Base-by-base conservation (phyloP, 2,329 filamentous ascomycete genomes). In the Neofusicoccum ribis region DNA sequence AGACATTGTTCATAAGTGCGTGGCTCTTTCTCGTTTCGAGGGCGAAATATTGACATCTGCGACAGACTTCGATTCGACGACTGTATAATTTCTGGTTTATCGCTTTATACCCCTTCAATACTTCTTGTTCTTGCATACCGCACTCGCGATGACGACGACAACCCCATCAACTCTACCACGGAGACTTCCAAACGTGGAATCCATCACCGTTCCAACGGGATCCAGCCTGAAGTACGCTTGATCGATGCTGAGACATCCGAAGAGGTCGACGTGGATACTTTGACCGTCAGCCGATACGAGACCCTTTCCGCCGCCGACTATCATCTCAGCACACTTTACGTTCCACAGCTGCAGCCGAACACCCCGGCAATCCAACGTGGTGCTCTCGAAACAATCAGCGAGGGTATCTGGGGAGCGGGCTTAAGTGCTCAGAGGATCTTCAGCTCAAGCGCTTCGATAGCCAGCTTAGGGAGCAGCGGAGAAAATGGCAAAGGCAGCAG, bases 1-100 rank as follows among this genome's bases (percentile, higher is more conserved):
- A 58, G 92, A 97, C 75, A 94, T 98, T 75, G 88, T 92, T 68
- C 96, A 96, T 79, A 93, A 94, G 91, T 96, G 77, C 85, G 91
- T 85, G 37, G 15, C 20, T 5, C 12, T 47, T 5, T 59, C 5
- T 34, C 37, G 15, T 20, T 41, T 20, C 12, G 11, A 8, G 11
- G 7, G 58, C 36, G 49, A 27, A 47, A 50, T 76, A 79, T 70
- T 79, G 74, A 68, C 70, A 75, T 56, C 44, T 12, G 14, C 20
- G 3, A 68, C 69, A 93, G 90, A 79, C 86, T 98, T 79, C 91
- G 93, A 73, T 96, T 83, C 70, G 77, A 95, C 79, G 95, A 99
- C 81, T 98, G 95, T 83, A 93, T 97, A 77, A 92, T 99, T 82
- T 97, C 95, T 76, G 95, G 95, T 73, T 90, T 99, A 78, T 96